phyloP scores from a whole-genome alignment of 2,329 filamentous ascomycete genomes.

The Xylariaceae sp. region DNA sequence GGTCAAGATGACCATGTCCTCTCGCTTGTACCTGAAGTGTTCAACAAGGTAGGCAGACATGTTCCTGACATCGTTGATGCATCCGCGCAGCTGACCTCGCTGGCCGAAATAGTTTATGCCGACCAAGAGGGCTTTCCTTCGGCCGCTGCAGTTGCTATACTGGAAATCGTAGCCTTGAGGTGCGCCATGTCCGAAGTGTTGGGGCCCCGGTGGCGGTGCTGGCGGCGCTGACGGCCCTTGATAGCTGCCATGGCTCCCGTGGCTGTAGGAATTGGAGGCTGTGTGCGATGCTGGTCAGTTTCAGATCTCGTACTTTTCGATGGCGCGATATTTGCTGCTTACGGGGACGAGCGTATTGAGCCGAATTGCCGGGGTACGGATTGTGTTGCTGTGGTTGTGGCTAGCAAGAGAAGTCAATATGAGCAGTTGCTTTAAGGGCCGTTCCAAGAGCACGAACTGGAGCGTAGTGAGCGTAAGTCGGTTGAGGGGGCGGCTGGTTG shows the following conservation, averaged over 20 bases:
- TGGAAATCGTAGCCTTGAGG: slow-evolving; percentile 80
- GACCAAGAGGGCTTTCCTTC: slow-evolving; percentile 84
- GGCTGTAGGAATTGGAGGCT: slow-evolving; percentile 53
- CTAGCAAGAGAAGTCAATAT: slow-evolving; percentile 27
- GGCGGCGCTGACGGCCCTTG: slow-evolving; percentile 47
- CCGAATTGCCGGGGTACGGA: slow-evolving; percentile 40
- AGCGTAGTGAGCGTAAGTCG: slow-evolving; percentile 37
- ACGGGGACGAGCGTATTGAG: slow-evolving; percentile 52
- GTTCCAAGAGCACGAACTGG: slow-evolving; percentile 29
- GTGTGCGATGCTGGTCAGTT: slow-evolving; percentile 35
- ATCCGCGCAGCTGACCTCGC: slow-evolving; percentile 83
- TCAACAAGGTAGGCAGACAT: slow-evolving; percentile 90
- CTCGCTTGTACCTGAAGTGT: slow-evolving; percentile 86
- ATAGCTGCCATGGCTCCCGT: slow-evolving; percentile 47
- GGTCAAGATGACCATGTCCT: slow-evolving; percentile 96
- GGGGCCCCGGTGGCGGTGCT: slow-evolving; percentile 63
- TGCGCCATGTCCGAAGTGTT: slow-evolving; percentile 76
- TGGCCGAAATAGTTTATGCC: slow-evolving; percentile 98
- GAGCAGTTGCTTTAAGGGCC: not conserved
- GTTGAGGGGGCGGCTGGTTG: slow-evolving; percentile 46
- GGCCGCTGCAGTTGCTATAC: slow-evolving; percentile 87
- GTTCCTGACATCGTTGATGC: slow-evolving; percentile 97
- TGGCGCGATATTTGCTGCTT: slow-evolving; percentile 19
- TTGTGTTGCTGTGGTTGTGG: slow-evolving; percentile 42
- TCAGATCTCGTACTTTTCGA: slow-evolving; percentile 7